phyloP scores from a whole-genome alignment of 2,329 filamentous ascomycete species.

The Raffaelea arxii region DNA sequence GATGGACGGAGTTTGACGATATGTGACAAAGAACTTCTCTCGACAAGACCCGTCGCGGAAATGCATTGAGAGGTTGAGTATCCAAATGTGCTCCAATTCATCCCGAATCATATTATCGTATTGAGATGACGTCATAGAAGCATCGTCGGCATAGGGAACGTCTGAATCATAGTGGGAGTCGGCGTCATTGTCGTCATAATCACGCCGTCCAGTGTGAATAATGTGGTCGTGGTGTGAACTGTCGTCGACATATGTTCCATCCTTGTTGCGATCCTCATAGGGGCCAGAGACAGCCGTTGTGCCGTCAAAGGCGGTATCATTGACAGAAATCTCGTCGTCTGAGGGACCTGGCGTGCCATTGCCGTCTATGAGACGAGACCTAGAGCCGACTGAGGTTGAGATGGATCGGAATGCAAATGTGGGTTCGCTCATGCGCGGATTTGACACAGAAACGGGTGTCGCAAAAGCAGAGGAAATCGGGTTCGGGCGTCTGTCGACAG shows the following conservation, averaged over 20 bases:
- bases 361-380: not conserved
- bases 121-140: slow-evolving; percentile 39
- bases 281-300: not conserved
- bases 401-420: too few relatives aligned
- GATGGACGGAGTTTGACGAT: slow-evolving; percentile 64
- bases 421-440: slow-evolving; percentile 39
- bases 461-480: slow-evolving; percentile 27
- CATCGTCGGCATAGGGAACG: slow-evolving; percentile 34
- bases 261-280: too few relatives aligned
- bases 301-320: not conserved
- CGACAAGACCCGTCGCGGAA: slow-evolving; percentile 86
- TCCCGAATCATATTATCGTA: slow-evolving; percentile 60
- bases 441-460: slow-evolving; percentile 22
- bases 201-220: too few relatives aligned
- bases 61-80: slow-evolving; percentile 96
- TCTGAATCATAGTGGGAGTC: too few relatives aligned
- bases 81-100: slow-evolving; percentile 84
- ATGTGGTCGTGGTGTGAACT: too few relatives aligned
- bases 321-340: too few relatives aligned
- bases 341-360: too few relatives aligned
- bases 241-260: too few relatives aligned
- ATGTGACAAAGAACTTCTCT: slow-evolving; percentile 98
- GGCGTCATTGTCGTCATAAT: too few relatives aligned
- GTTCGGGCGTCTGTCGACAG: slow-evolving; percentile 39
- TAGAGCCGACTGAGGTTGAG: too few relatives aligned